Percentiles rank a stretch among this genome's conserved stretches.
phyloP scores from a whole-genome alignment of 192 early-diverging fungal species.

The Paraglomus brasilianum region DNA sequence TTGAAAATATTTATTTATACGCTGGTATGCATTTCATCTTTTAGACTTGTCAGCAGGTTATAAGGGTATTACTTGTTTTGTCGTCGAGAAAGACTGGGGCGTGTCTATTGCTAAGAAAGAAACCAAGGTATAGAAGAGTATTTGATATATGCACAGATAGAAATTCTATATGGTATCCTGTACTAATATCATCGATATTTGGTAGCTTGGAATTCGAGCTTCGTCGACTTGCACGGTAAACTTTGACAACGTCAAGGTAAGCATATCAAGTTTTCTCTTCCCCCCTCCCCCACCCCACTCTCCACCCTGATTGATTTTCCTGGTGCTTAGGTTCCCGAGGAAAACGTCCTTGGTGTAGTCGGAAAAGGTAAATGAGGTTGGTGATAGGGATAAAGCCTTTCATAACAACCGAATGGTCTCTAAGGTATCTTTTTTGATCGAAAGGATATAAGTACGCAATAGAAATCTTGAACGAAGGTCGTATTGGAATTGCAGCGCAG shows the following conservation, averaged over 20 bases:
- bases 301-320: not conserved
- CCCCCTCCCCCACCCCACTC: too few relatives aligned
- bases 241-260: slow-evolving; percentile 80
- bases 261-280: too few relatives aligned
- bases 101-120: slow-evolving; percentile 95
- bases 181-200: not conserved
- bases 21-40: not conserved
- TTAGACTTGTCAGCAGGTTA: slow-evolving; percentile 84
- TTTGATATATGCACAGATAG: too few relatives aligned
- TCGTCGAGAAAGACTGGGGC: slow-evolving; percentile 91
- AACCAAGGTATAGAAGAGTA: slow-evolving; percentile 60
- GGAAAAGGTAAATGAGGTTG: slow-evolving; percentile 55
- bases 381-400: not conserved
- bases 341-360: slow-evolving; percentile 88
- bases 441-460: slow-evolving; percentile 98
- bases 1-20: too few relatives aligned
- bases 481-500: slow-evolving; percentile 97
- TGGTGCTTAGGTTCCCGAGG: slow-evolving; percentile 63
- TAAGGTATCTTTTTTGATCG: not conserved
- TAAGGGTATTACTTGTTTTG: slow-evolving; percentile 97
- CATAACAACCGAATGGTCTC: not conserved
- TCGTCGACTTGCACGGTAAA: slow-evolving; percentile 93
- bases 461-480: slow-evolving; percentile 96
- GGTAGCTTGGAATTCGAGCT: slow-evolving; percentile 86
- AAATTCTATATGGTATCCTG: not conserved